Evolutionary conservation across 805 yeast genomes (phyloP).

Genomic region (Lipomyces chichibuensis): DNA sequence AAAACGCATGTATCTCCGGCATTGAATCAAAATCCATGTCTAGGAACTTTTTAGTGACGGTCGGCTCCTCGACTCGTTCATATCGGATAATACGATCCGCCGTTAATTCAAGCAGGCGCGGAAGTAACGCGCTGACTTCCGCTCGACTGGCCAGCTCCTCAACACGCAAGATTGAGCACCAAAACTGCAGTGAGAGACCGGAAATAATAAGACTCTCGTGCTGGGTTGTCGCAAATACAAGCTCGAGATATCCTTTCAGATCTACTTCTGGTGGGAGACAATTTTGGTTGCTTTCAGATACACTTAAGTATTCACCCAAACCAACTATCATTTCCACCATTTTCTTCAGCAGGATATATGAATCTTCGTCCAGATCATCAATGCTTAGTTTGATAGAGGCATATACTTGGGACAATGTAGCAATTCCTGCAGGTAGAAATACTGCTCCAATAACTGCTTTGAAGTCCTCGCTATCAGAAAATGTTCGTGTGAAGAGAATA

Average conservation of each 20-base stretch:
- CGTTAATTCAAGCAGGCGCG: constrained; percentile 71
- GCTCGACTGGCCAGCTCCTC: constrained; percentile 58
- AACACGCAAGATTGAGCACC: constrained; percentile 86
- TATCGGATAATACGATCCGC: constrained; percentile 79
- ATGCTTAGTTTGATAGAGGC: constrained; percentile 54
- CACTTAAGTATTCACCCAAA: constrained; percentile 73
- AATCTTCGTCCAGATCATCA: constrained; percentile 73
- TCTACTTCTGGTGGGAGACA: constrained; percentile 60
- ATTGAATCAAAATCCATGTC: constrained; percentile 87
- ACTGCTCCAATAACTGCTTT: constrained; percentile 77
- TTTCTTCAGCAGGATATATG: constrained; percentile 82
- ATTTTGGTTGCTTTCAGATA: constrained; percentile 45
- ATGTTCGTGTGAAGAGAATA: constrained; percentile 79
- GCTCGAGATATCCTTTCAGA: constrained; percentile 64
- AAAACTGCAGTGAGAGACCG: constrained; percentile 87
- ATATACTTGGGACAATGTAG: constrained; percentile 67
- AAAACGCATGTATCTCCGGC: constrained; percentile 75
- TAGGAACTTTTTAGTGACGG: constrained; percentile 64
- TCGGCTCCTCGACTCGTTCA: constrained; percentile 60
- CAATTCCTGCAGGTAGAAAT: constrained; percentile 73
- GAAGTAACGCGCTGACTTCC: constrained; percentile 57
- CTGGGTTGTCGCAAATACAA: constrained; percentile 77
- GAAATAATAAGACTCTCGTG: constrained; percentile 88
- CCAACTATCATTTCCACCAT: constrained; percentile 92
- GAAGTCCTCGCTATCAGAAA: constrained; percentile 68